A percentile compares a stretch with the other conserved stretches of the same genome.
These are phyloP conservation scores for Hortaea werneckii DNA, from an alignment of 2,329 filamentous ascomycete genomes.

Conservation along the genomic window DNA sequence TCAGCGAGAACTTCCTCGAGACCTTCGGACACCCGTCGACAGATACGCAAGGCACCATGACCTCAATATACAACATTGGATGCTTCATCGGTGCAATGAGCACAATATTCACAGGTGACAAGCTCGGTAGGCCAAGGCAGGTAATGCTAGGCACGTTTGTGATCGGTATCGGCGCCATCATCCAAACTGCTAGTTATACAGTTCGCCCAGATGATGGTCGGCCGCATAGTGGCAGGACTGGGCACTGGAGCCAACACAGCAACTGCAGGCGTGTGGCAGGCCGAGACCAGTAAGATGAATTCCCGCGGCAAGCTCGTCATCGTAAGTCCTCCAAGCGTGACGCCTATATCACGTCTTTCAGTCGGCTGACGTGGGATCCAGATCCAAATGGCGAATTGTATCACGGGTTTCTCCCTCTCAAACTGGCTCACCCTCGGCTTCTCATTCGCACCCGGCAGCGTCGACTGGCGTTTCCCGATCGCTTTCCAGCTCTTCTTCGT, in stretches of 20 bases:
- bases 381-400: neutral
- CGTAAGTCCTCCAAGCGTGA: slow-evolving; percentile 18
- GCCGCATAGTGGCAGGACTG: slow-evolving; percentile 36
- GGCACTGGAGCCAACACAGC: slow-evolving; percentile 42
- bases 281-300: slow-evolving; percentile 40
- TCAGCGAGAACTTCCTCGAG: slow-evolving; percentile 27
- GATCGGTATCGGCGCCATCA: slow-evolving; percentile 33
- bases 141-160: slow-evolving; percentile 33
- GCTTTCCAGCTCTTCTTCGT: slow-evolving; percentile 47
- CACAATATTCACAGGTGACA: slow-evolving; percentile 32
- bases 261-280: slow-evolving; percentile 40
- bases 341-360: too few species aligned
- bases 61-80: slow-evolving; percentile 30
- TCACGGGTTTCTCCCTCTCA: slow-evolving; percentile 35
- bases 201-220: slow-evolving; percentile 35
- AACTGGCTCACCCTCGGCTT: slow-evolving; percentile 41
- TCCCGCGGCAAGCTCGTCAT: slow-evolving; percentile 41
- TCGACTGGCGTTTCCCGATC: slow-evolving; percentile 46
- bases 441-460: slow-evolving; percentile 29
- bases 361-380: too few species aligned
- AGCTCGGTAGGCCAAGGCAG: slow-evolving; percentile 32
- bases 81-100: slow-evolving; percentile 36
- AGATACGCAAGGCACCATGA: slow-evolving; percentile 28
- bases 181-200: slow-evolving; percentile 32
- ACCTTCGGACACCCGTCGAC: slow-evolving; percentile 27